phyloP scores from a whole-genome alignment of 2,329 filamentous ascomycete species.

The Exophiala alcalophila region DNA sequence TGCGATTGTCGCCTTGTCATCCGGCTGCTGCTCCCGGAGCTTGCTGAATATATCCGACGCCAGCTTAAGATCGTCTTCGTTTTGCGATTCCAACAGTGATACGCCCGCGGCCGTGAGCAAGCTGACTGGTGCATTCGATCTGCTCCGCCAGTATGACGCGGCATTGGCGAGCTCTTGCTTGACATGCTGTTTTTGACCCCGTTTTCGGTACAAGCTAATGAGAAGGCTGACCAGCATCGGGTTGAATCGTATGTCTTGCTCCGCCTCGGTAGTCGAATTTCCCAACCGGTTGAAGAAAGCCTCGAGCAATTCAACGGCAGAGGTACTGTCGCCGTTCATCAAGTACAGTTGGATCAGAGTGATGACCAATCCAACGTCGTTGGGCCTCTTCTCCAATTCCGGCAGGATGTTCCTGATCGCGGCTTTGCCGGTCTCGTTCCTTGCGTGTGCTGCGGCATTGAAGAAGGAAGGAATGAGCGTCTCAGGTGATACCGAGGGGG shows the following conservation, averaged over 20 bases:
- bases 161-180: conserved; percentile 74
- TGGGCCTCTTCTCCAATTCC: conserved; percentile 69
- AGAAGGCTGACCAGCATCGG: conserved; percentile 80
- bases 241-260: conserved; percentile 71
- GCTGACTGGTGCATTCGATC: conserved; percentile 57
- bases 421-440: conserved; percentile 59
- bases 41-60: conserved; percentile 77
- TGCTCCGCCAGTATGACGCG: conserved; percentile 73
- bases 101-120: conserved; percentile 80
- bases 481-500: conserved; percentile 50
- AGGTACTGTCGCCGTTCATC: conserved; percentile 65
- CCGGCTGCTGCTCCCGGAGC: conserved; percentile 61
- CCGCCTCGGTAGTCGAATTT: conserved; percentile 52
- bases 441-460: conserved; percentile 70
- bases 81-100: conserved; percentile 73
- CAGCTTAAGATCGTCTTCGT: conserved; percentile 62
- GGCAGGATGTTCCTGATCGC: conserved; percentile 68
- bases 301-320: conserved; percentile 73
- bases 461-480: conserved; percentile 59
- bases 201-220: conserved; percentile 72
- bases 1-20: conserved; percentile 68
- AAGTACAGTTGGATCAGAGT: conserved; percentile 81
- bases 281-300: conserved; percentile 71
- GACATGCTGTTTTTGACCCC: conserved; percentile 70
- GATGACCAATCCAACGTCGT: conserved; percentile 75